These are phyloP conservation scores for Euptelea pleiosperma DNA, from an alignment of 164 flowering plant species.

Conservation along the genomic window DNA sequence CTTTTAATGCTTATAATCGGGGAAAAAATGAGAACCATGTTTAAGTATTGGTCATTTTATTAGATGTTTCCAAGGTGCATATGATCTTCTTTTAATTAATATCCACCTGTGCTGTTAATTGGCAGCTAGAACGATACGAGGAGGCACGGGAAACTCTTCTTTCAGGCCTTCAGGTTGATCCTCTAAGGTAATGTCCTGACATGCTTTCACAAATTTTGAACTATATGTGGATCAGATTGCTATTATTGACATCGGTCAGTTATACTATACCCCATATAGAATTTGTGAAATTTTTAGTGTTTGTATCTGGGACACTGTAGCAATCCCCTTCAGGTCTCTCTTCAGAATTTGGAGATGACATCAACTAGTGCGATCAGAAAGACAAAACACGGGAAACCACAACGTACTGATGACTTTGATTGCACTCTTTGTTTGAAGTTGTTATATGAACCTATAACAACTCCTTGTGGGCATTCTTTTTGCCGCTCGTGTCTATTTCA, in stretches of 20 bases:
- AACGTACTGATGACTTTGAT: slow-evolving; percentile 82
- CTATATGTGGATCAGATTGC: background rate
- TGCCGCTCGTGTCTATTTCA: slow-evolving; percentile 91
- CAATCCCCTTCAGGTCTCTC: slow-evolving; percentile 49
- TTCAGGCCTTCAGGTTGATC: slow-evolving; percentile 86
- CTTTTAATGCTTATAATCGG: too few relatives aligned
- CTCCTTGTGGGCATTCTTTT: slow-evolving; percentile 97
- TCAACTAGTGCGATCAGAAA: slow-evolving; percentile 23
- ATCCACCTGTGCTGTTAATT: slow-evolving; percentile 7
- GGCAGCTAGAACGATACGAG: slow-evolving; percentile 87
- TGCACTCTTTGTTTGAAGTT: slow-evolving; percentile 89
- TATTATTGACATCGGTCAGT: background rate
- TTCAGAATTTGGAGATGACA: slow-evolving; percentile 50
- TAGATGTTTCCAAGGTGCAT: background rate
- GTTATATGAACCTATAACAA: slow-evolving; percentile 86
- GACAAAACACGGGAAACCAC: slow-evolving; percentile 46
- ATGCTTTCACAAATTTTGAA: background rate
- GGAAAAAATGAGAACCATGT: too few relatives aligned
- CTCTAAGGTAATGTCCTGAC: slow-evolving; percentile 51
- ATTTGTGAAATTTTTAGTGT: background rate
- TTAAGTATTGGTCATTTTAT: too few relatives aligned
- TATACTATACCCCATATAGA: background rate
- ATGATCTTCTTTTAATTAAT: background rate
- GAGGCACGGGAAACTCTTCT: slow-evolving; percentile 69
- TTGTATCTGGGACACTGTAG: slow-evolving; percentile 42